Base-by-base conservation (phyloP, 2,329 filamentous ascomycete genomes). In the Elsinoe batatas region DNA sequence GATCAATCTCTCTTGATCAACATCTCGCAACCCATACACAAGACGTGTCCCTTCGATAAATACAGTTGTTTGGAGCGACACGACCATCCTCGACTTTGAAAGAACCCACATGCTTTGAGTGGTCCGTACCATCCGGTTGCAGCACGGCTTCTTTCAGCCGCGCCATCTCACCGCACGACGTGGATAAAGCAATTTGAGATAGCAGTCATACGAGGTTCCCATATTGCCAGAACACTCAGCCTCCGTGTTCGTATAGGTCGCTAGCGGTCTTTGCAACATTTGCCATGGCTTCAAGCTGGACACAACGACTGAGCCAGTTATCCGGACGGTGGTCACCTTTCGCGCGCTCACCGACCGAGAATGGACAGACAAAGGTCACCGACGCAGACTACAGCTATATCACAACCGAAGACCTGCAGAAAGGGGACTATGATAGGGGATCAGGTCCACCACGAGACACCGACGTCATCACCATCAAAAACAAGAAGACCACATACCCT, bases 381-480 rank as follows among this genome's bases (percentile, higher is more conserved):
- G 85, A 89, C 62, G 80, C 84, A 33, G 87, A 91, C 72, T 91
- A 83, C 69, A 85, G 82, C 67, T 91, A 91, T 73, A 90, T 91
- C 66, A 89, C 86, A n/a, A 83, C 83, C 26, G 81, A 87, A 64
- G 86, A 91, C 64, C 69, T 90, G 65, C 58, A 62, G 67, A 60
- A 68, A 68, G 65, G 66, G 65, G 59, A 66, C 61, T 53, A 59
- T 36, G 53, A 66, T 65, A 11, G 67, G 65, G 58, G 67, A 64
- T 38, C 71, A 66, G 60, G 71, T 68, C 60, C 71, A 67, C 60
- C 71, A 62, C 65, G 83, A 42, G 72, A 87, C 59, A 85, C 87
- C 58, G 87, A 91, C 64, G 75, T 88, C 10, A 72, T 91, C 30
- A 69, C 87, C 36, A 79, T 90, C 69, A 86, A 84, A 69, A 78